Base-by-base conservation (phyloP, 495 filamentous ascomycete species). In the Penicillium psychrofluorescens region DNA sequence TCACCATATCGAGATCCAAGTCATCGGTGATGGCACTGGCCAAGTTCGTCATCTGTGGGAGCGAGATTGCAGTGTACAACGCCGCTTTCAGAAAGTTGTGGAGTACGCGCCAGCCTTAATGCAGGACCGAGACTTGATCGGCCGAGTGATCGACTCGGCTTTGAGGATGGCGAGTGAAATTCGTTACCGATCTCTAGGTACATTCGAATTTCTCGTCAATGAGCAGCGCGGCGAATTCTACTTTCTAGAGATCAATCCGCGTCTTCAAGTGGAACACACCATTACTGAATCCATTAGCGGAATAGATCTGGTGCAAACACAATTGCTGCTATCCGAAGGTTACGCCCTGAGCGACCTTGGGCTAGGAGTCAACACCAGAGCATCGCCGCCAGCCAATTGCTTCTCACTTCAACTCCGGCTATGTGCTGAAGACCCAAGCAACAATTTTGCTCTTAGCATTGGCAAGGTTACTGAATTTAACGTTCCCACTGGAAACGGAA, bases 201-300 rank as follows among this genome's bases (percentile, higher is more conserved):
- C 80, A 0, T 68, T 83, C 36, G 80, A 83, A 50, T 84, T 76
- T 40, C 65, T 84, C 11, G 75, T 82, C 10, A 73, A 78, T 56
- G 74, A 78, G 43, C 51, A 67, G n/a, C 69, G 58, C 0, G 53
- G 54, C 0, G 68, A 78, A 36, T 79, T 79, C 57, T 84, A 77
- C 54, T 84, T 84, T 49, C 58, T 84, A 5, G 80, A 84, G 54
- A 75, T 83, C 65, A 84, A 84, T 52, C 78, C 80, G 0, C 64
- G 80, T 28, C 55, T 83, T 13, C 80, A 75, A 52, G 74, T 77
- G 29, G 74, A 77, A 46, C 75, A 77, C 41, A 76, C 70, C 13
- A 70, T 78, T 32, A 77, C 72, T 1, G 73, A 79, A 44, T 58
- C 71, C 6, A 74, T 75, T 42, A 77, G 72, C 35, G 72, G 64